These are phyloP conservation scores for Claviceps capensis DNA, from an alignment of 2,329 filamentous ascomycete species.

Conservation along the genomic window DNA sequence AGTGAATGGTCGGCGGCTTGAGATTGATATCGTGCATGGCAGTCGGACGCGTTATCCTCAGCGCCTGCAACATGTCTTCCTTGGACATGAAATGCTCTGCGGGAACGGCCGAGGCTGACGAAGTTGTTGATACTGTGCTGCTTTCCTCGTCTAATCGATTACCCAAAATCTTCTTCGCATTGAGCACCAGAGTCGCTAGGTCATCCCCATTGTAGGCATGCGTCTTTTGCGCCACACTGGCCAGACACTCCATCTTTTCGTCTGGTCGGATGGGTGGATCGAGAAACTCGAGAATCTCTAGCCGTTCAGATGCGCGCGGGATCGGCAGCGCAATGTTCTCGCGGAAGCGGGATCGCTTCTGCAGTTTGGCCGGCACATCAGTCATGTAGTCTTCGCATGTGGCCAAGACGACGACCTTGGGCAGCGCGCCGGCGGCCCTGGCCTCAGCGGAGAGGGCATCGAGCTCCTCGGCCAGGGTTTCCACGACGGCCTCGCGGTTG, in stretches of 20 bases:
- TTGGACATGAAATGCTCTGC: constrained; percentile 17
- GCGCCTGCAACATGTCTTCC: constrained; percentile 49
- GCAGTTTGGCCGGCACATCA: constrained; percentile 57
- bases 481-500: constrained; percentile 36
- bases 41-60: constrained; percentile 59
- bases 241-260: constrained; percentile 37
- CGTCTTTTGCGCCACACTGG: constrained; percentile 55
- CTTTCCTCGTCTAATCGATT: constrained; percentile 12
- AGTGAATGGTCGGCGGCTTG: constrained; percentile 73
- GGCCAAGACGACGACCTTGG: constrained; percentile 58
- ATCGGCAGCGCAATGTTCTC: constrained; percentile 61
- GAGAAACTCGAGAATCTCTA: constrained; percentile 58
- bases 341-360: constrained; percentile 49
- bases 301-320: constrained; percentile 56
- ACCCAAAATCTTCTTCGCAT: constrained; percentile 16
- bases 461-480: constrained; percentile 38
- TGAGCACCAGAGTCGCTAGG: constrained; percentile 46
- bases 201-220: constrained; percentile 81
- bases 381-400: constrained; percentile 58
- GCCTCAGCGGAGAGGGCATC: constrained; percentile 35
- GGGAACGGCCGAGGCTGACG: background rate
- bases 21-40: constrained; percentile 84
- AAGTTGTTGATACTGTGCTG: background rate
- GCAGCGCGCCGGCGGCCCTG: constrained; percentile 22
- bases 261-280: constrained; percentile 31